Percentiles rank a stretch among this genome's conserved stretches.
phyloP scores from a whole-genome alignment of 2,329 filamentous ascomycete species.

The Waltergamsia citrina region DNA sequence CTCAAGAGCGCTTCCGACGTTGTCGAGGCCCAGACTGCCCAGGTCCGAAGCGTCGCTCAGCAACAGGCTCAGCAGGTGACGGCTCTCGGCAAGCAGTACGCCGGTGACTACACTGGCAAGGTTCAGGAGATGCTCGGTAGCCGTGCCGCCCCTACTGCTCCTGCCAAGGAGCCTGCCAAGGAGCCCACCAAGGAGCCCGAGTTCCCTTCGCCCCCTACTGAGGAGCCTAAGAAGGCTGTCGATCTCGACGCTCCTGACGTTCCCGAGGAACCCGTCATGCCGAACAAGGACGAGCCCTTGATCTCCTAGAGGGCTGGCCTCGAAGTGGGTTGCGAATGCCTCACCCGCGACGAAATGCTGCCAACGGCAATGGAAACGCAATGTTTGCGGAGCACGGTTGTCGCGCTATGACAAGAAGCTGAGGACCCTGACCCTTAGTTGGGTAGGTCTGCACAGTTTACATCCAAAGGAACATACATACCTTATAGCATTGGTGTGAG shows the following conservation, averaged over 20 bases:
- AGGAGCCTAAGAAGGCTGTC: slow-evolving; percentile 20
- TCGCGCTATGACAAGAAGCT: no score
- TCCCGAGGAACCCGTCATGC: slow-evolving; percentile 14
- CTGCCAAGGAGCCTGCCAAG: slow-evolving; percentile 16
- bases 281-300: slow-evolving; percentile 13
- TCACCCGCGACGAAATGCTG: no score
- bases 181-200: slow-evolving; percentile 21
- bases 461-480: no score
- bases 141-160: slow-evolving; percentile 21
- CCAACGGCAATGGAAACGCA: no score
- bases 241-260: slow-evolving; percentile 9
- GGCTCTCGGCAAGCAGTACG: slow-evolving; percentile 56
- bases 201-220: slow-evolving; percentile 25
- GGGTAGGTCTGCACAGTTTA: no score
- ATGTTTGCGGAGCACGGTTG: no score
- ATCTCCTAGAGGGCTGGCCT: no score
- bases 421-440: no score
- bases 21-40: slow-evolving; percentile 52
- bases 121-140: slow-evolving; percentile 54
- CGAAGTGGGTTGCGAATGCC: no score
- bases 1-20: slow-evolving; percentile 47
- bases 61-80: slow-evolving; percentile 56
- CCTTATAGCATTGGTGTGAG: no score
- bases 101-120: slow-evolving; percentile 59
- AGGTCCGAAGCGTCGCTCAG: slow-evolving; percentile 51